Evolutionary conservation across 768 basidiomycete genomes (phyloP).

Genomic region (Pisolithus microcarpus): DNA sequence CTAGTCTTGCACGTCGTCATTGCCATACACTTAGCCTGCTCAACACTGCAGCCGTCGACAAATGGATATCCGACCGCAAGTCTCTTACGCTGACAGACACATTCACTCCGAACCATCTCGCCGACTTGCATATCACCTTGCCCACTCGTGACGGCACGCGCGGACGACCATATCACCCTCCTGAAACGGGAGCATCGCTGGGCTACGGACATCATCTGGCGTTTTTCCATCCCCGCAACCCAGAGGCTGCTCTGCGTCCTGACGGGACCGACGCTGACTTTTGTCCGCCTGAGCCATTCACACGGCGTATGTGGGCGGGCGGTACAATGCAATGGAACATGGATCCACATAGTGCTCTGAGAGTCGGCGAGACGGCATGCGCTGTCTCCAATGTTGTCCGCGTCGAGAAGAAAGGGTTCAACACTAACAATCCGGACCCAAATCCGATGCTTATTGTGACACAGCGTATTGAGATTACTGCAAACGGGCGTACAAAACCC

Average conservation of each 20-base stretch:
- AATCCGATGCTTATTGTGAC: constrained; percentile 72
- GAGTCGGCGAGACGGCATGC: constrained; percentile 45
- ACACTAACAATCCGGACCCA: constrained; percentile 26
- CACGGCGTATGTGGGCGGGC: constrained; percentile 77
- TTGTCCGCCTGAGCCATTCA: constrained; percentile 66
- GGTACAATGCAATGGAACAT: constrained; percentile 59
- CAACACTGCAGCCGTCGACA: constrained; percentile 32
- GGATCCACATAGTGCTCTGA: constrained; percentile 32
- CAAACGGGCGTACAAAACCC: constrained; percentile 36
- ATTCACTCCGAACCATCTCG: constrained; percentile 48
- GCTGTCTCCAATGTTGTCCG: constrained; percentile 43
- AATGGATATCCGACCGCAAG: constrained; percentile 48
- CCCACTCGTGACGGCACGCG: constrained; percentile 62
- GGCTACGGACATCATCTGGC: constrained; percentile 63
- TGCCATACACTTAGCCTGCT: constrained; percentile 10
- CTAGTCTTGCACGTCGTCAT: neutral
- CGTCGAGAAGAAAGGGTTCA: constrained; percentile 61
- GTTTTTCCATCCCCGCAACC: constrained; percentile 64
- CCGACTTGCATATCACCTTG: constrained; percentile 62
- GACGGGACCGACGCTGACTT: constrained; percentile 72
- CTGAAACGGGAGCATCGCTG: constrained; percentile 36
- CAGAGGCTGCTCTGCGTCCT: constrained; percentile 47
- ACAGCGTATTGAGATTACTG: constrained; percentile 49
- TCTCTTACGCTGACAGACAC: constrained; percentile 41
- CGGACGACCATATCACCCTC: constrained; percentile 33